These are phyloP conservation scores for Gossypium gossypioides DNA, from an alignment of 441 rosid genomes.

Conservation along the genomic window DNA sequence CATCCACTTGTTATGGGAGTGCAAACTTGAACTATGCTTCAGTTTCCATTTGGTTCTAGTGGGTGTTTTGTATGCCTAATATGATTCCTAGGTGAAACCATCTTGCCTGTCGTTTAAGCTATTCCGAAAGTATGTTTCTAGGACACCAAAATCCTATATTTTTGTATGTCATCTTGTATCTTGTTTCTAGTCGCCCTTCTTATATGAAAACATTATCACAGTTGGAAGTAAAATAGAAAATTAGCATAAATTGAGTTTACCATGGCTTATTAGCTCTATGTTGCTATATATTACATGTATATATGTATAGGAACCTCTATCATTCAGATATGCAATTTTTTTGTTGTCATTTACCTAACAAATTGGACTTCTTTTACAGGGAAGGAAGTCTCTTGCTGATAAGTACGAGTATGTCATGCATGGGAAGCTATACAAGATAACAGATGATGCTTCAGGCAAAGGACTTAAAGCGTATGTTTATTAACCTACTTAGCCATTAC, in stretches of 20 bases:
- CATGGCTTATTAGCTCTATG: neutral
- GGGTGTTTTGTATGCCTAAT: neutral
- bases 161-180: neutral
- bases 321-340: neutral
- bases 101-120: neutral
- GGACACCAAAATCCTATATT: neutral
- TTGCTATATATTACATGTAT: neutral
- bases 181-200: neutral
- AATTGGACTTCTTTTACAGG: constrained; percentile 30
- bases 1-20: neutral
- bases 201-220: neutral
- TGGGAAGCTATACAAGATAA: constrained; percentile 77
- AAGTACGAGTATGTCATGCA: constrained; percentile 89
- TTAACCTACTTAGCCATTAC: neutral
- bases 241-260: neutral
- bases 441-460: constrained; percentile 58
- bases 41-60: neutral
- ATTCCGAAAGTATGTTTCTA: neutral
- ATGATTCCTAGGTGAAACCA: neutral
- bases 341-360: neutral
- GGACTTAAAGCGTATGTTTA: constrained; percentile 54
- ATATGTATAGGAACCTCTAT: neutral
- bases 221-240: neutral
- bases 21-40: neutral
- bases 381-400: constrained; percentile 70